Base-by-base conservation (phyloP, 2,329 filamentous ascomycete genomes). In the Trichoderma sp. region DNA sequence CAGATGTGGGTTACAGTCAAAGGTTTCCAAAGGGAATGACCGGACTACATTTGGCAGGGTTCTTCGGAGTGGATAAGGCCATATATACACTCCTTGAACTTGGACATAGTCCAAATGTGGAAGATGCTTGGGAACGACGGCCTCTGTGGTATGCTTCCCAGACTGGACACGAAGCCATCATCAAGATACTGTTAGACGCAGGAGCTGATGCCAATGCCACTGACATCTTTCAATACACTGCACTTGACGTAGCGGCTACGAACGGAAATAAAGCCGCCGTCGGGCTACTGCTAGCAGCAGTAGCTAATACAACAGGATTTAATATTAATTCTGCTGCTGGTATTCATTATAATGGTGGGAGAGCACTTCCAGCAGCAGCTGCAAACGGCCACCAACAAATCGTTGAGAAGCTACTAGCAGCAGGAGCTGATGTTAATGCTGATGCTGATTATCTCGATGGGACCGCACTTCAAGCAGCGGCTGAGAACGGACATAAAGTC, bases 101-200 rank as follows among this genome's bases (percentile, higher is more conserved):
- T 48, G 10, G 42, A 22, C 2, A 13, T 3, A 19, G 27, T 15
- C 50, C 25, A 53, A n/a, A 53, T 10, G 7, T 12, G 17, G 0
- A 3, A 53, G 50, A 53, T 32, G 0, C 1, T 29, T n/a, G 2
- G 0, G 1, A n/a, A 4, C 50, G 27, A 35, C 0, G 2, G 10
- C 53, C 53, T 19, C 32, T 56, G 5, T 34, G 29, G 32, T 56
- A 25, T 35, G 32, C 10, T 1, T 29, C 53, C 29, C 10, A 8
- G 12, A 34, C 25, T 19, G 53, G 53, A 25, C 53, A 56, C 9
- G 53, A 37, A 4, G 53, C 32, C 53, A 19, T 56, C 10, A 12
- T 10, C 3, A 15, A 2, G 32, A 0, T 56, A 25, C 10, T 56
- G 5, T 22, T 25, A n/a, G n/a, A n/a, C 22, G 19, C 17, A n/a